A percentile compares a stretch with the other conserved stretches of the same genome.
Evolutionary conservation across 2,329 filamentous ascomycete genomes (phyloP).

Genomic region (Colletotrichum abscissum): DNA sequence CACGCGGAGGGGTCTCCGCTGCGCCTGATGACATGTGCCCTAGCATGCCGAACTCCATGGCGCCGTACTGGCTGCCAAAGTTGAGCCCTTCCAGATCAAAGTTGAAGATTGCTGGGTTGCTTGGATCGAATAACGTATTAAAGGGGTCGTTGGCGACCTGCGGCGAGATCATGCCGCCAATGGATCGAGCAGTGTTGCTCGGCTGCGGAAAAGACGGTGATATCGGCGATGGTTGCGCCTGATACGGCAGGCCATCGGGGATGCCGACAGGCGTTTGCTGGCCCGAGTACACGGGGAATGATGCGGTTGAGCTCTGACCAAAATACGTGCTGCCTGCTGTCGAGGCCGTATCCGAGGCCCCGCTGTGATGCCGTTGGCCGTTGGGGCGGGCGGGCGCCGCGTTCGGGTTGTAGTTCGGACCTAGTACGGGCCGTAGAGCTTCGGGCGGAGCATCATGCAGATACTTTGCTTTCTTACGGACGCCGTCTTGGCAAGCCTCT

Average conservation of each 20-base stretch:
- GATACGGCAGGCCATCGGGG: constrained; percentile 65
- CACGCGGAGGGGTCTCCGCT: constrained; percentile 80
- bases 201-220: constrained; percentile 76
- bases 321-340: constrained; percentile 59
- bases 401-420: constrained; percentile 74
- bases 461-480: constrained; percentile 99
- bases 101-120: constrained; percentile 92
- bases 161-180: constrained; percentile 60
- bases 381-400: constrained; percentile 54
- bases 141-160: constrained; percentile 64
- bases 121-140: constrained; percentile 83
- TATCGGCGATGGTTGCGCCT: constrained; percentile 77
- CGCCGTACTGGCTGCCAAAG: constrained; percentile 96
- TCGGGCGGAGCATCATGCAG: constrained; percentile 95
- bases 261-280: constrained; percentile 59
- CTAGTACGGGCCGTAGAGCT: constrained; percentile 86
- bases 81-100: constrained; percentile 95
- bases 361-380: constrained; percentile 51
- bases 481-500: constrained; percentile 93
- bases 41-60: constrained; percentile 94
- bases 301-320: constrained; percentile 55
- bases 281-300: constrained; percentile 64
- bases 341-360: constrained; percentile 53
- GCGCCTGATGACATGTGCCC: constrained; percentile 95
- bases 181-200: constrained; percentile 45